These are phyloP conservation scores for Termitomyces sp. DNA, from an alignment of 768 basidiomycete genomes.

Conservation along the genomic window DNA sequence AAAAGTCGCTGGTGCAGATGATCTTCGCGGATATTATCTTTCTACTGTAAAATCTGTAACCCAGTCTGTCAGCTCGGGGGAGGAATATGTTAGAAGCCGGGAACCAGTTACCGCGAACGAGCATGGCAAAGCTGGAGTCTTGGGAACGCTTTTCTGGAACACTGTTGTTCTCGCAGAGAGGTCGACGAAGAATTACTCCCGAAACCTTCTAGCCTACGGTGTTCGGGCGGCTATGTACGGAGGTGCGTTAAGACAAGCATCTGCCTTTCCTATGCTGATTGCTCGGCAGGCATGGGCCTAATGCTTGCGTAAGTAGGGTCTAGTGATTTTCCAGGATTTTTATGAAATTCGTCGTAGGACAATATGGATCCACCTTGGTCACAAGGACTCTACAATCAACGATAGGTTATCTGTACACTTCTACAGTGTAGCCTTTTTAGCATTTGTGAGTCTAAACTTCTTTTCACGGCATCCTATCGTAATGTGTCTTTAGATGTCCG, in stretches of 20 bases:
- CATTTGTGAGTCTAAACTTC: slow-evolving; percentile 28
- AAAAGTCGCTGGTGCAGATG: slow-evolving; percentile 14
- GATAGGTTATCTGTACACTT: slow-evolving; percentile 49
- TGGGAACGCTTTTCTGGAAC: slow-evolving; percentile 31
- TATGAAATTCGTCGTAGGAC: slow-evolving; percentile 31
- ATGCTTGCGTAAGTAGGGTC: slow-evolving; percentile 32
- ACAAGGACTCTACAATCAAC: slow-evolving; percentile 33
- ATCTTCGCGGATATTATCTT: slow-evolving; percentile 31
- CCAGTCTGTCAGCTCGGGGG: neutral
- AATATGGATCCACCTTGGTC: slow-evolving; percentile 45
- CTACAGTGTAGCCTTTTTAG: slow-evolving; percentile 50
- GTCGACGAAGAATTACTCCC: slow-evolving; percentile 39
- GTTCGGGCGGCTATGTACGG: slow-evolving; percentile 52
- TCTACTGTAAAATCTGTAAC: slow-evolving; percentile 11
- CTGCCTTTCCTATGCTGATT: neutral
- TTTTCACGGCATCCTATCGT: neutral
- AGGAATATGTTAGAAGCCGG: neutral
- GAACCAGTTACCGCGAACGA: slow-evolving; percentile 1
- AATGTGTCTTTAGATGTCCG: slow-evolving; percentile 36
- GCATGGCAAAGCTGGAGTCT: slow-evolving; percentile 21
- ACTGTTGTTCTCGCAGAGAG: slow-evolving; percentile 43
- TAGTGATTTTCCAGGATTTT: neutral
- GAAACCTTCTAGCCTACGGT: slow-evolving; percentile 55
- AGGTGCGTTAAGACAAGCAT: slow-evolving; percentile 19
- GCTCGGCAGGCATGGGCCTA: slow-evolving; percentile 30